Conservation (phyloP, 495 filamentous ascomycete species). For the Penicillium longicatenatum region DNA sequence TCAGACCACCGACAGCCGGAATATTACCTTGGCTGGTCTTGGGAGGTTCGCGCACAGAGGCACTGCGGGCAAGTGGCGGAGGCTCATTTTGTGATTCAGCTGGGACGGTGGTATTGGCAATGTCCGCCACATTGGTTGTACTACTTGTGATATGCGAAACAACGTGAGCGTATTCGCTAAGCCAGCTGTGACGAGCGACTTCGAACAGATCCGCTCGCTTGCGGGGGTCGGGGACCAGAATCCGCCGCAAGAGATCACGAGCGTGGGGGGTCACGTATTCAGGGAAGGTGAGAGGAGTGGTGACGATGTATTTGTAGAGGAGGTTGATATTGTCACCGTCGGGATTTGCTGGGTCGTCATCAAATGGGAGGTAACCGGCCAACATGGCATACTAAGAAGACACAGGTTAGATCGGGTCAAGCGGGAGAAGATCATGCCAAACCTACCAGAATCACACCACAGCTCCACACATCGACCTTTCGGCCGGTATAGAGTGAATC, state of each 20-base stretch:
- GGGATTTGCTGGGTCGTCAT: conserved; percentile 97
- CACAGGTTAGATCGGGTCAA: conserved; percentile 7
- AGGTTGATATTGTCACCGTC: conserved; percentile 99
- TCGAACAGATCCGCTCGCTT: conserved; percentile 97
- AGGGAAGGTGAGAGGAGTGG: conserved; percentile 94
- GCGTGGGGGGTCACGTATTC: conserved; percentile 99
- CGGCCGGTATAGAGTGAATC: conserved; percentile 96
- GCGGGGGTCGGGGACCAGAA: conserved; percentile 93
- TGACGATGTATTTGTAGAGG: conserved; percentile 98
- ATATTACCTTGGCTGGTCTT: conserved; percentile 63
- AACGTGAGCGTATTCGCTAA: conserved; percentile 92
- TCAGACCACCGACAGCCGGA: conserved; percentile 65
- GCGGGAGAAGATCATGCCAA: neutral
- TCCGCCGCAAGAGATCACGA: conserved; percentile 85
- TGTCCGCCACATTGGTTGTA: conserved; percentile 84
- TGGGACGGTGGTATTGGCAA: conserved; percentile 75
- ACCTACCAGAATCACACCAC: conserved; percentile 91
- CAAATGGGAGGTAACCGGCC: conserved; percentile 97
- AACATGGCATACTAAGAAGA: conserved; percentile 89
- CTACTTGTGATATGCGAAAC: conserved; percentile 96
- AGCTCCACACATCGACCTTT: conserved; percentile 99
- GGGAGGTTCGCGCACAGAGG: conserved; percentile 86
- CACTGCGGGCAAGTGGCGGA: conserved; percentile 74
- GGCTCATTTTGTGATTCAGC: conserved; percentile 56
- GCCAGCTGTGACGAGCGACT: conserved; percentile 96